Conservation (phyloP, 164 flowering plant species). For the Magnolia changhungtana region DNA sequence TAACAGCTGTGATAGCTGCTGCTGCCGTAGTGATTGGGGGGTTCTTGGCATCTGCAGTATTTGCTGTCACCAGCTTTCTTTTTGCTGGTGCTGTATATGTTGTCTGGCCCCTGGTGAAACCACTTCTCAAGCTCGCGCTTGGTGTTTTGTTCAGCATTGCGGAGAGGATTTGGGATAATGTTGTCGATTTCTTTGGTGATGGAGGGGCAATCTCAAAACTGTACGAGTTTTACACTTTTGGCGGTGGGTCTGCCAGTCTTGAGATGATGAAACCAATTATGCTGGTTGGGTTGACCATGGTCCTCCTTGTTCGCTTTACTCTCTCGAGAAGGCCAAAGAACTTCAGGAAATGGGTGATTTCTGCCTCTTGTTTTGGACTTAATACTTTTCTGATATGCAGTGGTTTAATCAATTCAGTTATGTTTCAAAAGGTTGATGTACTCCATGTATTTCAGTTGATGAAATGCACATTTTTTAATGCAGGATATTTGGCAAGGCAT, state of each 20-base stretch:
- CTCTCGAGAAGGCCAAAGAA: constrained; percentile 89
- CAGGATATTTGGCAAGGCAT: constrained; percentile 98
- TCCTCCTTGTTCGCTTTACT: constrained; percentile 78
- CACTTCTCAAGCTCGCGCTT: constrained; percentile 45
- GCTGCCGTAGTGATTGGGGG: constrained; percentile 76
- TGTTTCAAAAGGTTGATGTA: not conserved
- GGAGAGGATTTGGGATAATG: constrained; percentile 55
- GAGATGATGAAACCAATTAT: constrained; percentile 58
- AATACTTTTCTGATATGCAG: not conserved
- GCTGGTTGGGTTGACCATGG: constrained; percentile 63
- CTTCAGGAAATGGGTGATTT: constrained; percentile 79
- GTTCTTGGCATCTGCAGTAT: constrained; percentile 72
- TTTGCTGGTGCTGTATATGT: constrained; percentile 54
- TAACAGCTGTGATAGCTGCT: constrained; percentile 65
- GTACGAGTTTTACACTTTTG: constrained; percentile 52
- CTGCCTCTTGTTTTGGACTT: constrained; percentile 1
- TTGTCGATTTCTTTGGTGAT: constrained; percentile 46
- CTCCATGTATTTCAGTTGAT: not conserved
- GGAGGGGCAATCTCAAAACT: constrained; percentile 71
- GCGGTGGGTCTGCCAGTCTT: constrained; percentile 69
- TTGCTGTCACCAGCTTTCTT: constrained; percentile 66
- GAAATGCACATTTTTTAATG: constrained; percentile 6
- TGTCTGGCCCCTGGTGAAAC: constrained; percentile 67
- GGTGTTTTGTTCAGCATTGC: constrained; percentile 44
- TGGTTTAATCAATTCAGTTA: not conserved